Conservation (phyloP, 179 eudicot genomes). For the Spergularia azorica region DNA sequence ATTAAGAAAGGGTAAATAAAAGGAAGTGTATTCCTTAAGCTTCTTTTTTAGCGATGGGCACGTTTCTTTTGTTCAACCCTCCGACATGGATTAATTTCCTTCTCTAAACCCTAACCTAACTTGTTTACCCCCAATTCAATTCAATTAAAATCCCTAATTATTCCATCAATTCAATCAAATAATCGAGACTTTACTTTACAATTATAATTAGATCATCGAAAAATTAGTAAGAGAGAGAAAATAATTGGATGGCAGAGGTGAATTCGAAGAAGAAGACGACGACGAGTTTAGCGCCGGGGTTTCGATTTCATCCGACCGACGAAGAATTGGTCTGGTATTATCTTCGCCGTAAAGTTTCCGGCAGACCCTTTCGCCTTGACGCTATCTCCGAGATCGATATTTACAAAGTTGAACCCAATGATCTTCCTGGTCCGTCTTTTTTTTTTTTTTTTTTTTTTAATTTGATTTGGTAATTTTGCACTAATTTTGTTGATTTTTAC, state of each 20-base stretch:
- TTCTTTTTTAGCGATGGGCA: not conserved
- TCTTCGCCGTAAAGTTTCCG: conserved; percentile 71
- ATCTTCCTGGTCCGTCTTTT: conserved; percentile 55
- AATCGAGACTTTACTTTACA: no score
- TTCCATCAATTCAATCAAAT: not conserved
- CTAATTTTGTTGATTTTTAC: not conserved
- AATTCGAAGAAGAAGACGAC: conserved; percentile 1
- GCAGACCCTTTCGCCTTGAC: conserved; percentile 71
- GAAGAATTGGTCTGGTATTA: conserved; percentile 91
- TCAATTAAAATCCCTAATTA: no score
- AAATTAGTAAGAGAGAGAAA: not conserved
- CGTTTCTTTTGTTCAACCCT: conserved; percentile 10
- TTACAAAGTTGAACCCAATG: conserved; percentile 95
- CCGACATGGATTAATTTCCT: conserved; percentile 9
- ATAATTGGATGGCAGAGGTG: not conserved
- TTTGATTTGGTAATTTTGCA: not conserved
- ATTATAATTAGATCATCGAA: no score
- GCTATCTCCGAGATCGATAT: conserved; percentile 92
- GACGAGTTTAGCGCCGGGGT: conserved; percentile 72
- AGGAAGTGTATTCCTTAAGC: no score
- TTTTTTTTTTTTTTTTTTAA: not conserved
- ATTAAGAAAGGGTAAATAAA: no score
- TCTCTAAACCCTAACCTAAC: conserved; percentile 10
- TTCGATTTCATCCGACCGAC: conserved; percentile 93
- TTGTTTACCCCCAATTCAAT: not conserved